Evolutionary conservation across 352 stramenopile genomes (phyloP).

Genomic region (Blastocystis hominis): DNA sequence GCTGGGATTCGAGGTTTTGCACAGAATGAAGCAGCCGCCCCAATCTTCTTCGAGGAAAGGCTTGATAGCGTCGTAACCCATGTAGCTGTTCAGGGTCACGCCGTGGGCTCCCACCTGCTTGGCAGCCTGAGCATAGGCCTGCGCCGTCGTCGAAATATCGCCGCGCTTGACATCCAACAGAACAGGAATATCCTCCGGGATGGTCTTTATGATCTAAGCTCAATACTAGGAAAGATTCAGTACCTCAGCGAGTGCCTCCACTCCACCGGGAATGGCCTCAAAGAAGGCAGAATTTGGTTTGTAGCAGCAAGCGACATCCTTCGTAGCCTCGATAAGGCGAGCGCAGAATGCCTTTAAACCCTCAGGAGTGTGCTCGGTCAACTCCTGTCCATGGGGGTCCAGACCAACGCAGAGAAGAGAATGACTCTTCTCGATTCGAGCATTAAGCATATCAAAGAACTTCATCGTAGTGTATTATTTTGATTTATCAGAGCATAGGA

Average conservation of each 20-base stretch:
- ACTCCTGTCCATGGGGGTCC: conserved; percentile 81
- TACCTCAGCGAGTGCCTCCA: conserved; percentile 78
- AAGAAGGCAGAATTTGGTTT: conserved; percentile 99
- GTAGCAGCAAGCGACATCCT: conserved; percentile 82
- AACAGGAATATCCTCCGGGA: conserved; percentile 82
- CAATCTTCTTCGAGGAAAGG: conserved; percentile 82
- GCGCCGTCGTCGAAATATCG: conserved; percentile 92
- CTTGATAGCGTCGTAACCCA: conserved; percentile 91
- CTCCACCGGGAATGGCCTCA: conserved; percentile 76
- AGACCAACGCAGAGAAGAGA: conserved; percentile 93
- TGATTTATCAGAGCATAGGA: background rate
- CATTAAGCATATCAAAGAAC: conserved; percentile 78
- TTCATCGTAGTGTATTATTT: conserved; percentile 57
- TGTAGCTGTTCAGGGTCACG: conserved; percentile 92
- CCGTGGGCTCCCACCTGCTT: conserved; percentile 80
- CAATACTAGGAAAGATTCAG: background rate
- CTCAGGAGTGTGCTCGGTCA: conserved; percentile 71
- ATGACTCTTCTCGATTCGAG: conserved; percentile 76
- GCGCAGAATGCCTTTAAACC: conserved; percentile 85
- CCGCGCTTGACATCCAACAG: conserved; percentile 93
- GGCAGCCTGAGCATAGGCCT: conserved; percentile 83
- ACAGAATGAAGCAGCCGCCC: conserved; percentile 88
- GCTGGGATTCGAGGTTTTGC: conserved; percentile 95
- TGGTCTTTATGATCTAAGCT: conserved; percentile 61
- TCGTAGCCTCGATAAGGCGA: conserved; percentile 83